These are phyloP conservation scores for Aspergillus hortae DNA, from an alignment of 2,329 filamentous ascomycete genomes.

Conservation along the genomic window DNA sequence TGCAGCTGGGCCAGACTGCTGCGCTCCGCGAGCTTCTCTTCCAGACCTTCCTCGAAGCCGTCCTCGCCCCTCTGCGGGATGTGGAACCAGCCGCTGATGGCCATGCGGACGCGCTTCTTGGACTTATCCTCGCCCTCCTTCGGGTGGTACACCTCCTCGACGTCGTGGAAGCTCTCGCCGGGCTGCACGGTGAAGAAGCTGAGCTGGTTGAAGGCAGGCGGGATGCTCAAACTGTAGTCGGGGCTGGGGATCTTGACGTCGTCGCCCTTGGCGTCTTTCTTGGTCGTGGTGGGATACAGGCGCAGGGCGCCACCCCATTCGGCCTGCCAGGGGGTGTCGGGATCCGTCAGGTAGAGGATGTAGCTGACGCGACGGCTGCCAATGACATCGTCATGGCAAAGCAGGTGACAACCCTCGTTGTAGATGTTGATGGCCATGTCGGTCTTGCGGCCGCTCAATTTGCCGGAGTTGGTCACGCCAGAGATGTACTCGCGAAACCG, in stretches of 20 bases:
- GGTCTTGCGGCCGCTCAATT: conserved; percentile 87
- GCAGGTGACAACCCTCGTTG: conserved; percentile 88
- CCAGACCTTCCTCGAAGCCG: conserved; percentile 80
- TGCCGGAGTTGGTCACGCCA: conserved; percentile 77
- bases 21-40: conserved; percentile 82
- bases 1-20: conserved; percentile 91
- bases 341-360: conserved; percentile 92
- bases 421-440: conserved; percentile 99
- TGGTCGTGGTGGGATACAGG: conserved; percentile 70
- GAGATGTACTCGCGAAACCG: conserved; percentile 87
- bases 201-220: conserved; percentile 94
- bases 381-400: conserved; percentile 98
- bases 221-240: conserved; percentile 76
- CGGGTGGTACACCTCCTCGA: conserved; percentile 90
- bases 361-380: conserved; percentile 95
- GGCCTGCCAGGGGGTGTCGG: conserved; percentile 82
- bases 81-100: conserved; percentile 98
- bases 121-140: conserved; percentile 57
- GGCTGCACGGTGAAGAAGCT: conserved; percentile 98
- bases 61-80: conserved; percentile 94
- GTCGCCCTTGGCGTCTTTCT: conserved; percentile 65
- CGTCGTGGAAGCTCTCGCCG: conserved; percentile 98
- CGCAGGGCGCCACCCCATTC: conserved; percentile 92
- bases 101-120: conserved; percentile 74
- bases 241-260: conserved; percentile 76